A percentile compares a stretch with the other conserved stretches of the same genome.
These are phyloP conservation scores for Chrysoporthe deuterocubensis DNA, from an alignment of 2,329 filamentous ascomycete species.

Conservation along the genomic window DNA sequence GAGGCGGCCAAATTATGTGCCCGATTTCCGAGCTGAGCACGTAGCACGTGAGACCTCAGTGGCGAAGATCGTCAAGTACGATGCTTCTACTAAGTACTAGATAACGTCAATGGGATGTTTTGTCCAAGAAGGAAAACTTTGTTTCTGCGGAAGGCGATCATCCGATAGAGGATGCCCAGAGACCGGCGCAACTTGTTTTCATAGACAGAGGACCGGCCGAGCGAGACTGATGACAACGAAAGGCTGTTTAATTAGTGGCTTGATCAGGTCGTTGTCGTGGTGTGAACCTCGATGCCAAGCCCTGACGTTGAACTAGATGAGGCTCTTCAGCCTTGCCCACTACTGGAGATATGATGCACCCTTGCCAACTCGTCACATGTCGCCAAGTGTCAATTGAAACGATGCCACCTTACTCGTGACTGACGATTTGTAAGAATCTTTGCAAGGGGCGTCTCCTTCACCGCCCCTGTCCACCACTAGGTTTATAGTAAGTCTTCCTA, in stretches of 20 bases:
- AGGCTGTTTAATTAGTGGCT: no score
- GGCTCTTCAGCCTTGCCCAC: not conserved
- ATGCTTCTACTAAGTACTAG: not conserved
- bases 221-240: not conserved
- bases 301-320: not conserved
- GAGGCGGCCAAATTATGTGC: not conserved
- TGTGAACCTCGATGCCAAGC: not conserved
- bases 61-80: no score
- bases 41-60: no score
- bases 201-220: not conserved
- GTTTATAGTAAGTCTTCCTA: not conserved
- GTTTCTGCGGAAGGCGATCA: not conserved
- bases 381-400: constrained; percentile 4
- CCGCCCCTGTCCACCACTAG: not conserved
- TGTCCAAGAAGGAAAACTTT: not conserved
- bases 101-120: not conserved
- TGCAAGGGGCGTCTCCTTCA: not conserved
- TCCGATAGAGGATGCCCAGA: not conserved
- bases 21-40: no score
- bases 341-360: not conserved
- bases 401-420: not conserved
- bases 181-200: not conserved
- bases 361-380: not conserved
- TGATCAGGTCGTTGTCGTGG: no score
- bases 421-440: not conserved